Base-by-base conservation (phyloP, 495 filamentous ascomycete species). In the Trichoderma gamsii region DNA sequence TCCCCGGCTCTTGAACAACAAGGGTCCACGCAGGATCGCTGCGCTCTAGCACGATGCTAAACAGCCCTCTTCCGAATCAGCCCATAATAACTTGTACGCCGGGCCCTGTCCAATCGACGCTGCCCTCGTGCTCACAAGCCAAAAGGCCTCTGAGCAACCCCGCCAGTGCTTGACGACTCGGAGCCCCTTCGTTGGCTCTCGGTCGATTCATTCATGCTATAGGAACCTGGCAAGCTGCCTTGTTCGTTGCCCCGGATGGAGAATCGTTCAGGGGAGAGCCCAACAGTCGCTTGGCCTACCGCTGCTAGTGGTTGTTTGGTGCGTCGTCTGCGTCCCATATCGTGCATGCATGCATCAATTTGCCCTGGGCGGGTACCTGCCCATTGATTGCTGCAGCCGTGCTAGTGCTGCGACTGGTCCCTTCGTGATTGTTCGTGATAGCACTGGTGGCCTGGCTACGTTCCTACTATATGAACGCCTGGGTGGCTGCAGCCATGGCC, bases 21-120 rank as follows among this genome's bases (percentile, higher is more conserved):
- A 18, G 56, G 56, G 56, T 61, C 56, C 56, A 16, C 11, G 56
- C 25, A 29, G 27, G 56, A 61, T 61, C 56, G 56, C 44, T 49
- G 44, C 44, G 44, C 44, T 5, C 3, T n/a, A 0, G 12, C 3
- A 49, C 25, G 56, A 32, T 25, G 29, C 56, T 61, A 61, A 21
- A 29, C 56, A 29, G 25, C 56, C 56, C 56, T 61, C 56, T 61
- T 61, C 56, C 56, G 56, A 61, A 61, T 61, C 56, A 61, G 56
- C 56, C 56, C 56, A 61, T 32, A n/a, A n/a, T n/a, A n/a, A n/a
- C n/a, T n/a, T n/a, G n/a, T n/a, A 23, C 56, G 25, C 27, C 8
- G 9, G 25, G 13, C 23, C 46, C 12, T 61, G 56, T 61, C 56
- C 56, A 61, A 61, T 61, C 27, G 56, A 61, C 27, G 56, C 5